Base-by-base conservation (phyloP, 106 monocot genomes). In the Chionographis japonica region DNA sequence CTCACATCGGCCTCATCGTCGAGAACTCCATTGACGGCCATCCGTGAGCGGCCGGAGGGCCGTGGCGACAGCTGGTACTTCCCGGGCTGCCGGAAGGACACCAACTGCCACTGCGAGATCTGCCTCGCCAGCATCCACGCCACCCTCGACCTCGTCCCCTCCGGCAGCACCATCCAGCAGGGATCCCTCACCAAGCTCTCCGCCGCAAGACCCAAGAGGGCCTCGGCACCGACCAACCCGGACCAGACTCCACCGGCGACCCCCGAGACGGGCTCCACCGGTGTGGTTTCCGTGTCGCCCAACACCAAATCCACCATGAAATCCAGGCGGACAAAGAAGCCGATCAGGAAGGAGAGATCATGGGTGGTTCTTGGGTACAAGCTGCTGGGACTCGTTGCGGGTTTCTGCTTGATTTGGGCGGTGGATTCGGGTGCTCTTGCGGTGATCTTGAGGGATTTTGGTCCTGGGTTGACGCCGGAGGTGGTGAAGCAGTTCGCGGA, bases 51-150 rank as follows among this genome's bases (percentile, higher is more conserved):
- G 19, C 46, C 68, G 49, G 76, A 63, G 19, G 52, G n/a, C 52
- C 61, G 54, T 9, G 61, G 68, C 36, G 76, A 72, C 63, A 83
- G 66, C 77, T 74, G 40, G 55, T 94, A 94, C 83, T 94, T 73
- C 76, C 90, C 83, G 2, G 85, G 80, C 10, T 95, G 94, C 81
- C 85, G 83, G 27, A 95, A 86, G 56, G 85, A 83, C 70, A 71
- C 85, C 71, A 91, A 95, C 72, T 95, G 94, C 81, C 54, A 74
- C 50, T 95, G 91, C 77, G 81, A 86, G 19, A 91, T 95, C 69
- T 95, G 95, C 84, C 53, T 88, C 2, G 91, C 85, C 0, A 95
- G 95, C 88, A 86, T 95, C 76, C 27, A 82, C 52, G 91, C 88
- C 58, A 95, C 95, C 39, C 79, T 58, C 15, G 95, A 95, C 73